Base-by-base conservation (phyloP, 129 eudicot genomes). In the Kitagawia praeruptora region DNA sequence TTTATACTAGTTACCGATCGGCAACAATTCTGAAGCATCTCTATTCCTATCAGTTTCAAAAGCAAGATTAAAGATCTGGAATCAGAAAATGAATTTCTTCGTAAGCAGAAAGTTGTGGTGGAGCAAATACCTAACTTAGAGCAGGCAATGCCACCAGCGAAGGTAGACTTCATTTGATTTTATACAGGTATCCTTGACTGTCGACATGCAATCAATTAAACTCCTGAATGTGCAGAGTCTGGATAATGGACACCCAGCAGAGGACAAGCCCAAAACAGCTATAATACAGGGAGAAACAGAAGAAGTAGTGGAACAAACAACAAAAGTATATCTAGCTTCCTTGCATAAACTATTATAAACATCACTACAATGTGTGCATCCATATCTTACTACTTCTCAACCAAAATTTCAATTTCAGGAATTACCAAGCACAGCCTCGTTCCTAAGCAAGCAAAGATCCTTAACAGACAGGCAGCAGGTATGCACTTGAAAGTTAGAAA, bases 401-500 rank as follows among this genome's bases (percentile, higher is more conserved):
- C 54, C 74, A 53, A 81, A 56, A n/a, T 31, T 81, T 23, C 73
- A 21, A 82, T 75, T 84, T 80, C 85, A 91, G 93, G 92, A 92
- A 75, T 66, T 80, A 51, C 86, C 77, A 81, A 82, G 78, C 64
- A 67, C 41, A 53, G 77, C 80, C 73, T 83, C 91, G 14, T 75
- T 87, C 63, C 87, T 91, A 78, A 87, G 86, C 63, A 92, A 91
- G 88, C 98, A 91, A 87, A 96, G 89, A 88, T 96, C 96, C 66
- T 84, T 96, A 81, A 96, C 92, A 74, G 99, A 92, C 83, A 92
- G 92, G 84, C 99, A 96, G 74, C 99, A 90, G 92, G 98, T 89
- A 88, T 75, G 74, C 75, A 85, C 41, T 72, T 74, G 56, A 46
- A 89, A 83, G 18, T 66, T 6, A 71, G 63, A 79, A 63, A 58